Base-by-base conservation (phyloP, 257 asterid species). In the Fraxinus anomala region DNA sequence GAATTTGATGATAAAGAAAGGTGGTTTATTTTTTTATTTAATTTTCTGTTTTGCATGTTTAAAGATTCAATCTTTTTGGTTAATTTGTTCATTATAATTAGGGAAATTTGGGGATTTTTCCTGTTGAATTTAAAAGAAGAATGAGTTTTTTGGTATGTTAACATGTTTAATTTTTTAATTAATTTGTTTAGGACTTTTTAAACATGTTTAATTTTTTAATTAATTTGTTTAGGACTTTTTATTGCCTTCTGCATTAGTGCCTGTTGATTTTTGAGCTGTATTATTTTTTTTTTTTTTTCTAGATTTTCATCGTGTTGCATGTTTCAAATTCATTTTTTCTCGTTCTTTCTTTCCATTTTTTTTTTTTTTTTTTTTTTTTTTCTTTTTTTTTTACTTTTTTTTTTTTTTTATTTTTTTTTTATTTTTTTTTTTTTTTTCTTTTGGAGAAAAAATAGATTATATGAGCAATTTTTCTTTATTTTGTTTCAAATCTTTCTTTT, bases 1-100 rank as follows among this genome's bases (percentile, higher is more conserved):
- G 88, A 75, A 61, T 66, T 61, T 76, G 88, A 82, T 75, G 83
- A 81, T 61, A 73, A 76, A 59, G 83, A 70, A 36, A 81, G 88
- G 88, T 84, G 81, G 68, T 70, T 0, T 13, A 67, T 68, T 47
- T 21, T 14, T 31, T 14, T 16, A 23, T n/a, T 61, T 8, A 61
- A 61, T 21, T 61, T n/a, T 61, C 65, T 54, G 65, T 40, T 49
- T 49, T 24, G 69, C 69, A 63, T 63, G 34, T 63, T n/a, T 23
- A 12, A 63, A 63, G 34, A 23, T 24, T 63, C 69, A 63, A 8
- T 63, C 69, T 63, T 24, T 63, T 26, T 63, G 69, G 69, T 63
- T 34, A 61, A 61, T 61, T 61, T 54, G 65, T 5, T 54, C 3
- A 19, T 19, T n/a, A 6, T 5, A n/a, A 54, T 54, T 54, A 1